phyloP scores from a whole-genome alignment of 1,139 yeast species.

The Suhomyces terraborum region DNA sequence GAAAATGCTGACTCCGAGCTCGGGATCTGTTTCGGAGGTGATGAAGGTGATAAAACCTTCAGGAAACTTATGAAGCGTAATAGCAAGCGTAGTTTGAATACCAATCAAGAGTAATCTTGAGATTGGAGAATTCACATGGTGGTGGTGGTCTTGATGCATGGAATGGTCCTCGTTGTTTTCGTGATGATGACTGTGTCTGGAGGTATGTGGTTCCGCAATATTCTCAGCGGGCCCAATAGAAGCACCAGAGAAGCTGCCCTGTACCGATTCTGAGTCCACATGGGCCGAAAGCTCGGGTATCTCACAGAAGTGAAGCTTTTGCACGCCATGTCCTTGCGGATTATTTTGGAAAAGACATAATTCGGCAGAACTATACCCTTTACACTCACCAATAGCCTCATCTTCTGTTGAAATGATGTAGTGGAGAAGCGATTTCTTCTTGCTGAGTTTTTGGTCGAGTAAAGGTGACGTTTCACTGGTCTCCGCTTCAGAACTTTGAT shows the following conservation, averaged over 20 bases:
- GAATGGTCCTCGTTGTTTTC: slow-evolving; percentile 17
- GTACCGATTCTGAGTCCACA: slow-evolving; percentile 4
- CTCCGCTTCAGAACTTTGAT: slow-evolving; percentile 3
- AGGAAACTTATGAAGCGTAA: slow-evolving; percentile 87
- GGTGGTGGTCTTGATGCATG: slow-evolving; percentile 60
- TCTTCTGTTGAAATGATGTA: slow-evolving; percentile 25
- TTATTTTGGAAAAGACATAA: slow-evolving; percentile 21
- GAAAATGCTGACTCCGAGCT: slow-evolving; percentile 77
- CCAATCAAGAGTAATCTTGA: slow-evolving; percentile 83
- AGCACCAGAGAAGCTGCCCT: background rate
- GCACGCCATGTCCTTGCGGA: slow-evolving; percentile 6
- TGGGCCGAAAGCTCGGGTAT: slow-evolving; percentile 27
- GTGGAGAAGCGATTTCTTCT: slow-evolving; percentile 31
- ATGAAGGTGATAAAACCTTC: slow-evolving; percentile 91
- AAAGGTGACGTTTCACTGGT: slow-evolving; percentile 16
- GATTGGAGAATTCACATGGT: slow-evolving; percentile 74
- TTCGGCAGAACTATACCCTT: slow-evolving; percentile 56
- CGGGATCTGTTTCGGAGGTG: slow-evolving; percentile 71
- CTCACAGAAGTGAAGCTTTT: slow-evolving; percentile 42
- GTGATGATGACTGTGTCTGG: slow-evolving; percentile 13
- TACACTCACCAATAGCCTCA: slow-evolving; percentile 49
- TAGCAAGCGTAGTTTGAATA: slow-evolving; percentile 84
- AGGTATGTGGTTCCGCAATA: slow-evolving; percentile 6
- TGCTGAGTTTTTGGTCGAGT: slow-evolving; percentile 12
- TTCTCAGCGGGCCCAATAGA: background rate